Conservation (phyloP, 257 asterid species). For the Fraxinus cuspidata region DNA sequence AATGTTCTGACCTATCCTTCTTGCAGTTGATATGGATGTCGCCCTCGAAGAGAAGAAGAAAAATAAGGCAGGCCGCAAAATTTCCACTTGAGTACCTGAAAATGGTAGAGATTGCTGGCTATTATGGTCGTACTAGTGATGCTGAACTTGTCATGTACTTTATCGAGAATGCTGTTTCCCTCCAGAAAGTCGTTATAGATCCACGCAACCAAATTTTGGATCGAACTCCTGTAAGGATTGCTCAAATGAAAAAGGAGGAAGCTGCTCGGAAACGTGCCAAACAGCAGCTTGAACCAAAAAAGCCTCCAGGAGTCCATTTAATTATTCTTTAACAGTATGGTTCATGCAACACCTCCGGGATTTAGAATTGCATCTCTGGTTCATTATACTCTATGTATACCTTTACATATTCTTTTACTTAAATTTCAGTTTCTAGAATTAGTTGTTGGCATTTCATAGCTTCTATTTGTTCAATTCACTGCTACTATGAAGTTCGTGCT, state of each 20-base stretch:
- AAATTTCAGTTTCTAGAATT: background rate
- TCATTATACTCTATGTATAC: background rate
- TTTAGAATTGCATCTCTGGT: background rate
- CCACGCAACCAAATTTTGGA: conserved; percentile 53
- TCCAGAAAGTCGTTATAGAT: conserved; percentile 44
- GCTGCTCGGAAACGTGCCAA: conserved; percentile 45
- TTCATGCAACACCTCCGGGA: background rate
- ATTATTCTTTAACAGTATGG: conserved; percentile 37
- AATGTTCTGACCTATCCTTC: conserved; percentile 5
- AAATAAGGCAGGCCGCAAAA: conserved; percentile 41
- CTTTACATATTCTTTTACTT: background rate
- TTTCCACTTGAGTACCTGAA: conserved; percentile 34
- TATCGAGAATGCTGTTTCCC: conserved; percentile 46
- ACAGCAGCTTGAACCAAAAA: conserved; percentile 41
- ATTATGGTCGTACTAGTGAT: conserved; percentile 56
- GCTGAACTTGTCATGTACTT: conserved; percentile 50
- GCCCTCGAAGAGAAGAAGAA: conserved; percentile 45
- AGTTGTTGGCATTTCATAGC: background rate
- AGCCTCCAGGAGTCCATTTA: conserved; percentile 45
- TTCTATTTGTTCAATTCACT: background rate
- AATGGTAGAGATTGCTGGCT: conserved; percentile 55
- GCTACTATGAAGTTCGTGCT: background rate
- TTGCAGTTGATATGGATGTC: conserved; percentile 61
- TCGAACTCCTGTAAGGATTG: conserved; percentile 33
- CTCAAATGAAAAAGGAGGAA: conserved; percentile 44